Conservation (phyloP, 2,329 filamentous ascomycete genomes). For the Didymella arachidicola region DNA sequence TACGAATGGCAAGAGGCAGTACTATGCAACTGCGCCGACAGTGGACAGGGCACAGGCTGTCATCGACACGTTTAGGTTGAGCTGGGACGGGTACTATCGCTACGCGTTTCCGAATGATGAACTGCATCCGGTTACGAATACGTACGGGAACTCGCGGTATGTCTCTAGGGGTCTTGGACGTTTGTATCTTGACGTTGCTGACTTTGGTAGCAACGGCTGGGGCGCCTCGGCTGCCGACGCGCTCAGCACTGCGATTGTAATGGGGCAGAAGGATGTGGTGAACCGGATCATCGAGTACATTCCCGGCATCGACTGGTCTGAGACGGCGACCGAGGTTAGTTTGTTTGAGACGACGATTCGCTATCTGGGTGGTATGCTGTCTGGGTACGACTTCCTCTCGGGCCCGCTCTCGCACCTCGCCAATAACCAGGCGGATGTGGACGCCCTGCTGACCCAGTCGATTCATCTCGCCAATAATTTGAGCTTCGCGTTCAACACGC, state of each 20-base stretch:
- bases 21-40: conserved; percentile 13
- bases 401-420: conserved; percentile 67
- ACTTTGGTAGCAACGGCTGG: conserved; percentile 75
- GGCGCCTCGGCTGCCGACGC: conserved; percentile 84
- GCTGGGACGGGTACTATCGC: conserved; percentile 64
- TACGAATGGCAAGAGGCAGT: conserved; percentile 21
- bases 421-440: conserved; percentile 58
- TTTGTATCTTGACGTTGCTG: too few relatives aligned
- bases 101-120: conserved; percentile 83
- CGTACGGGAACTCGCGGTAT: conserved; percentile 73
- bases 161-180: too few relatives aligned
- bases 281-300: conserved; percentile 75
- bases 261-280: conserved; percentile 73
- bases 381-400: conserved; percentile 76
- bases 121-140: conserved; percentile 71
- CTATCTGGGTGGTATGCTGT: conserved; percentile 81
- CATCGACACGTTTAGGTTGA: conserved; percentile 43
- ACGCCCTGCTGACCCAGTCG: conserved; percentile 71
- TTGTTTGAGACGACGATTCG: conserved; percentile 92
- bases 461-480: conserved; percentile 73
- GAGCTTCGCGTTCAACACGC: conserved; percentile 79
- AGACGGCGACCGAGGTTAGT: conserved; percentile 67
- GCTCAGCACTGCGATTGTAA: conserved; percentile 79
- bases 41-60: conserved; percentile 45
- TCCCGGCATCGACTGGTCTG: conserved; percentile 73